A percentile compares a stretch with the other conserved stretches of the same genome.
Evolutionary conservation across 202 grass and related monocot species (phyloP).

Genomic region (Setaria italica): DNA sequence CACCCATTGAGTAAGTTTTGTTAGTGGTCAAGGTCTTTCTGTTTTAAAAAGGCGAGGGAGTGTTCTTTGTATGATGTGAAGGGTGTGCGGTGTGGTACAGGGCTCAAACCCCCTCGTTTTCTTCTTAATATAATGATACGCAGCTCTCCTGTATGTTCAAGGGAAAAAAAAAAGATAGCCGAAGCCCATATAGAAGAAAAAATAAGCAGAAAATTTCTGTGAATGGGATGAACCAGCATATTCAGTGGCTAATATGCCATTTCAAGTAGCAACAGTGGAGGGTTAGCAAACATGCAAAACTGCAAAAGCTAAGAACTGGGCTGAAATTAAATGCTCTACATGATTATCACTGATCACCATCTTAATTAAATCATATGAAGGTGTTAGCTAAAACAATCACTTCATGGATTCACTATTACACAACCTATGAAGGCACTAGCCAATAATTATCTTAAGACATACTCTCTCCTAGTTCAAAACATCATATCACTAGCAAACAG

Average conservation of each 20-base stretch:
- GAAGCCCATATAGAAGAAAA: background rate
- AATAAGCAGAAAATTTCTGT: background rate
- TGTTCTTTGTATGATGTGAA: too few relatives aligned
- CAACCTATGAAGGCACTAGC: background rate
- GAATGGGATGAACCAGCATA: background rate
- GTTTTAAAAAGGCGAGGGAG: too few relatives aligned
- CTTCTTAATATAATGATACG: too few relatives aligned
- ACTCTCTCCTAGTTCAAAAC: background rate
- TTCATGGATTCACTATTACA: background rate
- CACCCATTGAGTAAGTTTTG: too few relatives aligned
- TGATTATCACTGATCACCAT: background rate
- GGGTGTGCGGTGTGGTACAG: too few relatives aligned
- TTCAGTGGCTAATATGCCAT: background rate
- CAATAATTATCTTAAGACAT: background rate
- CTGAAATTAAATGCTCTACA: background rate
- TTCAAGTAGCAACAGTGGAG: slow-evolving; percentile 7
- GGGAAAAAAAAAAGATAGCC: too few relatives aligned
- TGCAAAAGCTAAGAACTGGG: background rate
- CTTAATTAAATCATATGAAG: slow-evolving; percentile 8
- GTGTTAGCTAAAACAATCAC: background rate
- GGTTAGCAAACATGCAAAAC: background rate
- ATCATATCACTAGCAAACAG: background rate
- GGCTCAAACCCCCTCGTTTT: too few relatives aligned
- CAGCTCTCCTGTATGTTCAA: too few relatives aligned
- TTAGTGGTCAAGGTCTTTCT: too few relatives aligned